phyloP scores from a whole-genome alignment of 805 yeast genomes.

The Limtongia smithiae region DNA sequence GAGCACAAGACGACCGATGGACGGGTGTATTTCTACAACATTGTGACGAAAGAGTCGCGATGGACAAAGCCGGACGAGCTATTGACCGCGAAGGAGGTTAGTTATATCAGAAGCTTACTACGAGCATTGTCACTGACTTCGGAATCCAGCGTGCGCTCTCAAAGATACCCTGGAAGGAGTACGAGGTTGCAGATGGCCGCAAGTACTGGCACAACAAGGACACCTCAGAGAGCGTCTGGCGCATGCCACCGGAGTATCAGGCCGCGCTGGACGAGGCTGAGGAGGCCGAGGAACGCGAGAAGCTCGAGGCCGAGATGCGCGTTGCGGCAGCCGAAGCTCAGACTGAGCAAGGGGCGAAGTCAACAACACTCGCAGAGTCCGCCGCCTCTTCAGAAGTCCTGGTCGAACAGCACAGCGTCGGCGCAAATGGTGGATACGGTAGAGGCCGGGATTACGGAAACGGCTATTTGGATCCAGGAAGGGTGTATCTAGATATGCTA shows the following conservation, averaged over 20 bases:
- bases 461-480: conserved; percentile 16
- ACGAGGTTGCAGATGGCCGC: conserved; percentile 53
- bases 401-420: neutral
- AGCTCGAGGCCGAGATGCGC: conserved; percentile 11
- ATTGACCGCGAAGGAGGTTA: conserved; percentile 39
- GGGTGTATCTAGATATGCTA: conserved; percentile 52
- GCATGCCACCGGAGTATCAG: conserved; percentile 55
- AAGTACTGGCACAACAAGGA: conserved; percentile 64
- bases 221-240: conserved; percentile 76
- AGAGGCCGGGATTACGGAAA: too few species aligned
- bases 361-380: neutral
- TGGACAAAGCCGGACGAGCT: conserved; percentile 76
- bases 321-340: neutral
- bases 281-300: conserved; percentile 14
- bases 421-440: neutral
- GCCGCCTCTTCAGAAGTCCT: neutral
- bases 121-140: neutral
- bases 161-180: conserved; percentile 53
- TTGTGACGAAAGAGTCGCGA: conserved; percentile 60
- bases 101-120: neutral
- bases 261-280: conserved; percentile 29
- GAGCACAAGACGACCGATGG: conserved; percentile 63
- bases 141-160: conserved; percentile 43
- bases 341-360: neutral
- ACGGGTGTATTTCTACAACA: conserved; percentile 65